These are phyloP conservation scores for Chenopodium suecicum DNA, from an alignment of 148 eudicot genomes.

Conservation along the genomic window DNA sequence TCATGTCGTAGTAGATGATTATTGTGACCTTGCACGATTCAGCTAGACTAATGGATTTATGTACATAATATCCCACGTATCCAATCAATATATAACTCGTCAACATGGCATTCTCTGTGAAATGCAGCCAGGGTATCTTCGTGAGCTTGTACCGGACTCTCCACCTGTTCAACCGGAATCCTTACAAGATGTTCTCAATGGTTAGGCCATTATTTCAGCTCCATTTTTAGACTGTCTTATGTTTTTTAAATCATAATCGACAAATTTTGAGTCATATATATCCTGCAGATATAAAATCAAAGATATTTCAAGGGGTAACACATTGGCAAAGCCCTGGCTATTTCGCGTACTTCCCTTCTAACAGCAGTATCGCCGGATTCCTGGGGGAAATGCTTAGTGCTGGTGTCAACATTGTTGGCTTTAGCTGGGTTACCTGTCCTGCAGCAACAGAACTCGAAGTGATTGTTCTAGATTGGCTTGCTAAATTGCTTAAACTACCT, in stretches of 20 bases:
- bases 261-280: neutral
- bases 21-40: neutral
- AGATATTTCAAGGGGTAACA: conserved; percentile 88
- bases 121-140: conserved; percentile 89
- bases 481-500: conserved; percentile 76
- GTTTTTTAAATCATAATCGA: neutral
- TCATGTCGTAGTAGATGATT: neutral
- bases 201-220: conserved; percentile 38
- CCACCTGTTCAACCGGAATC: conserved; percentile 78
- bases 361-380: conserved; percentile 89
- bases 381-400: conserved; percentile 98
- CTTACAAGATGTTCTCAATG: conserved; percentile 71
- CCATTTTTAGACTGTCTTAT: neutral
- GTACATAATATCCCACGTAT: neutral
- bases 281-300: conserved; percentile 61
- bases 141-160: conserved; percentile 68
- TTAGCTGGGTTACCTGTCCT: conserved; percentile 95
- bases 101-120: conserved; percentile 8
- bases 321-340: conserved; percentile 97
- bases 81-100: neutral
- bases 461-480: conserved; percentile 96
- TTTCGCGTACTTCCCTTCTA: conserved; percentile 84
- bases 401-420: conserved; percentile 89
- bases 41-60: neutral
- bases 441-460: conserved; percentile 98